Percentiles rank a stretch among this genome's conserved stretches.
phyloP scores from a whole-genome alignment of 352 stramenopile genomes.

The Globisporangium middletonii region DNA sequence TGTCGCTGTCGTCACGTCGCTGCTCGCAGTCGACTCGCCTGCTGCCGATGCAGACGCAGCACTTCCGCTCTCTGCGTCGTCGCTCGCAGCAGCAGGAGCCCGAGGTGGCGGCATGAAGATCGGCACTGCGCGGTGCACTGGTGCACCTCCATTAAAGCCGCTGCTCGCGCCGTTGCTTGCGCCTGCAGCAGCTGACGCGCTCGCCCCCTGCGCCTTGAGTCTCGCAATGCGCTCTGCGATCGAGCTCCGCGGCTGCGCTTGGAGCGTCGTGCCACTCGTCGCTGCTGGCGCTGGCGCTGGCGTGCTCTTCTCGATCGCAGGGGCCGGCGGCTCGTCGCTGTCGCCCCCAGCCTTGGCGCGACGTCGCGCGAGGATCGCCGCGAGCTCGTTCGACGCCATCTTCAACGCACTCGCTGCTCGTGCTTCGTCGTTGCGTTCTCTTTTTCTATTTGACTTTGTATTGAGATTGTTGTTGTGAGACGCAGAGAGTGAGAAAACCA shows the following conservation, averaged over 20 bases:
- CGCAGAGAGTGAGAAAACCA: not conserved
- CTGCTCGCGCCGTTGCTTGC: not conserved
- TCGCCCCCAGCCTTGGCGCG: slow-evolving; percentile 58
- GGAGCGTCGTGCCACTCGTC: not conserved
- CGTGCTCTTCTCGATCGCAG: slow-evolving; percentile 24
- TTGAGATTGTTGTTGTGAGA: not conserved
- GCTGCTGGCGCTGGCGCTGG: slow-evolving; percentile 15
- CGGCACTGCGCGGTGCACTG: slow-evolving; percentile 10
- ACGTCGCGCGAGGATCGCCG: slow-evolving; percentile 71
- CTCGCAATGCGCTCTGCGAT: slow-evolving; percentile 76
- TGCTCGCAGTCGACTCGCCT: not conserved
- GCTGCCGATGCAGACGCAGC: not conserved
- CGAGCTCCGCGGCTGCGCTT: slow-evolving; percentile 25
- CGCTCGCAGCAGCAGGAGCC: slow-evolving; percentile 14
- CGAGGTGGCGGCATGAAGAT: slow-evolving; percentile 12
- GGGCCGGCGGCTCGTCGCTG: slow-evolving; percentile 17
- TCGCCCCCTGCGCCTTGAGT: slow-evolving; percentile 61
- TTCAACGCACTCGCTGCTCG: not conserved
- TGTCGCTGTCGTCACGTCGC: slow-evolving; percentile 1
- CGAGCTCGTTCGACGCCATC: slow-evolving; percentile 81
- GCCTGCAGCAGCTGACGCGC: slow-evolving; percentile 18
- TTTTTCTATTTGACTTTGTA: not conserved
- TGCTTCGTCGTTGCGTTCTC: not conserved
- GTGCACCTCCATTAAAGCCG: slow-evolving; percentile 4
- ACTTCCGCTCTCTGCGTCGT: not conserved